phyloP scores from a whole-genome alignment of 331 rosid species.

The Quercus phellos region DNA sequence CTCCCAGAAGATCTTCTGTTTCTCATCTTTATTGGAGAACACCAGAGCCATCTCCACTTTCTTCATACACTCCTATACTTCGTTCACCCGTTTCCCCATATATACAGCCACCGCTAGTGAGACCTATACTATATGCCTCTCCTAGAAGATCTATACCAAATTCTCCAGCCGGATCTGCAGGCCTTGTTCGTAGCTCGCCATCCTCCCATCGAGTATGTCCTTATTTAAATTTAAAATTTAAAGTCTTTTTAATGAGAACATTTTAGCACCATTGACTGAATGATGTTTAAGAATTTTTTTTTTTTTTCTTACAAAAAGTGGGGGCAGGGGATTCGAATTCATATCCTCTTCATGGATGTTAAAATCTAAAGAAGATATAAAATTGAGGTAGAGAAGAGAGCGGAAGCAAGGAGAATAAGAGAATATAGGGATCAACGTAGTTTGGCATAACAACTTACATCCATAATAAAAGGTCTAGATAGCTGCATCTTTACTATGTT shows the following conservation, averaged over 20 bases:
- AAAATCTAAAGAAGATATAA: no score
- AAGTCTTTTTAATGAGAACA: background rate
- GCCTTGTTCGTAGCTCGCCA: conserved; percentile 9
- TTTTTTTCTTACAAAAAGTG: no score
- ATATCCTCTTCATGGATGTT: no score
- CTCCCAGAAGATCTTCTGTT: conserved; percentile 38
- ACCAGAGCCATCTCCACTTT: conserved; percentile 18
- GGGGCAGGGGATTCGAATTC: no score
- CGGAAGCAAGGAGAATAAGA: no score
- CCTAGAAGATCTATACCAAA: conserved; percentile 4
- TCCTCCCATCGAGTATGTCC: conserved; percentile 17
- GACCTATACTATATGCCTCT: conserved; percentile 17
- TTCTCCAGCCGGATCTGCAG: conserved; percentile 18
- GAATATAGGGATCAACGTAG: no score
- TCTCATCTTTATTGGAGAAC: conserved; percentile 32
- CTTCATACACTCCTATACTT: conserved; percentile 24
- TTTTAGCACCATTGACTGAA: background rate
- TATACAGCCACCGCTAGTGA: background rate
- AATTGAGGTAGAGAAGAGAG: no score
- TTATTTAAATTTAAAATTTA: no score
- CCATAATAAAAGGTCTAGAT: no score
- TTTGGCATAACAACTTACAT: no score
- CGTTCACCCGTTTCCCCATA: conserved; percentile 28
- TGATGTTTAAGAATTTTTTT: background rate
- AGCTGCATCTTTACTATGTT: no score